These are phyloP conservation scores for Saccharomycopsis schoenii DNA, from an alignment of 805 yeast genomes.

Conservation along the genomic window DNA sequence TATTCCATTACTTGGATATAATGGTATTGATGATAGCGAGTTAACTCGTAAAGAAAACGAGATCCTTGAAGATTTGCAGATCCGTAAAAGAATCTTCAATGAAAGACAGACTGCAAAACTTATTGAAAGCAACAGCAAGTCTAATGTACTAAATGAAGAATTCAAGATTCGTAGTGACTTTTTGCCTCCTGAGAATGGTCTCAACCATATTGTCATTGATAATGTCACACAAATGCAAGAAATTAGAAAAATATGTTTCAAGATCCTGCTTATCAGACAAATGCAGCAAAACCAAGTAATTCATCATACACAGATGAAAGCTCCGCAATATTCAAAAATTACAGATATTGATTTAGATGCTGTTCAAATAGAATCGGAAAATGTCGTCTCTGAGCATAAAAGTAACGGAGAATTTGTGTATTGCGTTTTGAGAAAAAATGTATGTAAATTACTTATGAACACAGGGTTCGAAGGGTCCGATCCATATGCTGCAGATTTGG, in stretches of 20 bases:
- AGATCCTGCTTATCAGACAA: conserved; percentile 77
- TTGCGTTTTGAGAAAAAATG: conserved; percentile 54
- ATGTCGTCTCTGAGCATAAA: conserved; percentile 43
- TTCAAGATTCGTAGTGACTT: conserved; percentile 32
- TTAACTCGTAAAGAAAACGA: conserved; percentile 36
- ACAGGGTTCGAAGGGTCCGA: conserved; percentile 85
- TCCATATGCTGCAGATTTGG: conserved; percentile 62
- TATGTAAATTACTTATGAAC: conserved; percentile 78
- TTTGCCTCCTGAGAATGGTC: conserved; percentile 40
- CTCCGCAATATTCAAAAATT: conserved; percentile 55
- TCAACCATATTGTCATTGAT: conserved; percentile 47
- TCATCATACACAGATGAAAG: conserved; percentile 62
- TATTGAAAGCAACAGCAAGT: conserved; percentile 19
- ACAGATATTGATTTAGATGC: conserved; percentile 74
- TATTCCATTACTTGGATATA: conserved; percentile 52
- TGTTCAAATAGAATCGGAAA: conserved; percentile 56
- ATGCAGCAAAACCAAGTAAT: conserved; percentile 78
- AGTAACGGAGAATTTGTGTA: conserved; percentile 52
- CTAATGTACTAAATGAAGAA: conserved; percentile 25
- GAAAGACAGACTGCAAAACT: conserved; percentile 26
- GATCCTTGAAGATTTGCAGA: conserved; percentile 19
- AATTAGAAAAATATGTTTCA: conserved; percentile 78
- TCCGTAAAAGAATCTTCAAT: conserved; percentile 20
- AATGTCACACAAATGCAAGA: conserved; percentile 80
- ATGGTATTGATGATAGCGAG: conserved; percentile 41